Base-by-base conservation (phyloP, 1,284 basidiomycete genomes). In the Naganishia cerealis region DNA sequence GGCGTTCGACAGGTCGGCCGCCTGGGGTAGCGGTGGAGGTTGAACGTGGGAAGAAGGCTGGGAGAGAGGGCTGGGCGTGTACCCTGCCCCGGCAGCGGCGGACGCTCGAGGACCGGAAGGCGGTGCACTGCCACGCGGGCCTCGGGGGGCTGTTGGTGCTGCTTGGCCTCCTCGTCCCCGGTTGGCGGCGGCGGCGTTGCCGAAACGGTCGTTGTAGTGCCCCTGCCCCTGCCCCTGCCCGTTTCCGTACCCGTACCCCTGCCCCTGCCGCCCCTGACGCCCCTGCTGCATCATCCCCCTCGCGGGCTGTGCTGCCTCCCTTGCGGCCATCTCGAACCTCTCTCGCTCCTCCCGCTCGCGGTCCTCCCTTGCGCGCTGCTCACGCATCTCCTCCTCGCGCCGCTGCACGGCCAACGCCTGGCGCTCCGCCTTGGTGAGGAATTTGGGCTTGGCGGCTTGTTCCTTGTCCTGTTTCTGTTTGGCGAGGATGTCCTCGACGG, bases 361-460 rank as follows among this genome's bases (percentile, higher is more conserved):
- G 65, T 82, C 85, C 69, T 86, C 86, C 71, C 84, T 87, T 16
- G 70, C 67, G 16, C 62, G 72, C 75, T 90, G 85, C 57, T 86
- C 87, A 67, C 82, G 85, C 66, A 92, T 88, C 78, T 91, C 92
- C 71, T 87, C 85, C 61, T 87, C 85, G n/a, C 92, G 88, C 75
- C 91, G 90, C 43, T 88, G 87, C 71, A 95, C 90, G 1, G 93
- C 94, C 46, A 94, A 81, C 74, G 87, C 87, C n/a, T 90, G 90
- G 55, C 92, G 87, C 75, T 94, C 89, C 73, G 92, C 90, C 79
- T 90, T 94, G 3, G 90, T 87, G 21, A 95, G 83, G 82, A 95
- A 95, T 78, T 87, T 93, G 40, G 92, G 92, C 91, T 92, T 94
- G 62, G 91, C 83, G 62, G 92, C 90, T 1, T 90, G 90, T 72